Evolutionary conservation across 2,329 filamentous ascomycete species (phyloP).

Genomic region (Pestalotiopsis sp.): DNA sequence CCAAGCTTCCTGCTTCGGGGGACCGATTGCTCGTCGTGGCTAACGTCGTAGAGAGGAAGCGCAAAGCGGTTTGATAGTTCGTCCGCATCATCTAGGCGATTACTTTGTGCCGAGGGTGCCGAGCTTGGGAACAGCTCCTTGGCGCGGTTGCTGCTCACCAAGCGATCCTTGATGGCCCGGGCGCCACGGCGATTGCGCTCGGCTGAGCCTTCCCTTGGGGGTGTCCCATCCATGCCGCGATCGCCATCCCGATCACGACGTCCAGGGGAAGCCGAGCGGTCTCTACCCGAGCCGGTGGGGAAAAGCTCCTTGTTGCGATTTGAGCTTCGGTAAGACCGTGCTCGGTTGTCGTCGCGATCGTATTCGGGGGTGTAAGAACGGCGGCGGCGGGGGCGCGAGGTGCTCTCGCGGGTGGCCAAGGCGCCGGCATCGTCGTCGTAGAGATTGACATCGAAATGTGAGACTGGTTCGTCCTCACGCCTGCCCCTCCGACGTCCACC

Average conservation of each 20-base stretch:
- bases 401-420: slow-evolving; percentile 32
- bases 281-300: slow-evolving; percentile 39
- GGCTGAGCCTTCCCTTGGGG: slow-evolving; percentile 29
- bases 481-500: slow-evolving; percentile 31
- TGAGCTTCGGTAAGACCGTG: slow-evolving; percentile 29
- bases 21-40: slow-evolving; percentile 25
- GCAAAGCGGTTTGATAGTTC: slow-evolving; percentile 50
- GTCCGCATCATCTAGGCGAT: slow-evolving; percentile 51
- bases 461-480: slow-evolving; percentile 49
- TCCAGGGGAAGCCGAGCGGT: slow-evolving; percentile 53
- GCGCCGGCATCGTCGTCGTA: slow-evolving; percentile 69
- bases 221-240: slow-evolving; percentile 33
- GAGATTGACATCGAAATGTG: slow-evolving; percentile 71
- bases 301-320: slow-evolving; percentile 67
- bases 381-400: slow-evolving; percentile 24
- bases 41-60: slow-evolving; percentile 49
- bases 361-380: slow-evolving; percentile 36
- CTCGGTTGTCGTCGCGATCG: slow-evolving; percentile 18
- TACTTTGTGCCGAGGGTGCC: slow-evolving; percentile 39
- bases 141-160: slow-evolving; percentile 39
- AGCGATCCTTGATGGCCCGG: slow-evolving; percentile 44
- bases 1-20: slow-evolving; percentile 21
- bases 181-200: slow-evolving; percentile 44
- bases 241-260: slow-evolving; percentile 43
- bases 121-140: slow-evolving; percentile 61